Evolutionary conservation across 768 basidiomycete genomes (phyloP), one percentile per base, ranked within the genome.

Genomic region (Leccinum subgranulosum): DNA sequence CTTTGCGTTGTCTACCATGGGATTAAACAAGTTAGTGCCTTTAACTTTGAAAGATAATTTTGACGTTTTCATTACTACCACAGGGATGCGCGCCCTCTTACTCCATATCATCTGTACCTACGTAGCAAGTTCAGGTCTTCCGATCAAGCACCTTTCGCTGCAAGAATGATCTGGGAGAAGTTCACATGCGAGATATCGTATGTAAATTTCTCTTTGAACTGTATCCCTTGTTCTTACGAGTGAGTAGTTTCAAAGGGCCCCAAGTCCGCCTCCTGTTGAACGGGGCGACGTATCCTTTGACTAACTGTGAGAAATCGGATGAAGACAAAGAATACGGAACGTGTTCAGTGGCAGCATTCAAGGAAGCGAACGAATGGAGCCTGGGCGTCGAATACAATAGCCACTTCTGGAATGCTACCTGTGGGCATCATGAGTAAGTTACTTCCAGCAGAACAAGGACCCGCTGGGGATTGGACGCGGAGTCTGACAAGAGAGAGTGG

Each of bases 81-180:
- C 39, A 78, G 76, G 52, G 77, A 77, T 57, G 53, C 55, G 1
- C 58, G 48, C 1, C 68, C 71, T 10, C 73, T 78, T n/a, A 60
- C 63, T 36, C 53, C 74, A 0, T 48, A 25, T 3, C 69, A 55
- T 65, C 56, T 71, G 65, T 41, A 63, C 58, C 6, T 46, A 34
- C 39, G 60, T 36, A 71, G 78, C 31, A 74, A 71, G 39, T 79
- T 72, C 65, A 65, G 69, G 49, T 76, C 69, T 15, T 73, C 76
- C 3, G 25, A 60, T 9, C 76, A 76, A 58, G 65, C 74, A 11
- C 78, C 78, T 19, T 79, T 79, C 54, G 77, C 65, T 21, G 77
- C 77, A 29, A 69, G 67, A 33, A 77, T 79, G 75, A 55, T 75
- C n/a, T 79, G 76, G 76, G 77, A 79, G 63, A 71, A 64, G 60